Base-by-base conservation (phyloP, 1,284 basidiomycete species). In the Sanguinoderma infundibulare region DNA sequence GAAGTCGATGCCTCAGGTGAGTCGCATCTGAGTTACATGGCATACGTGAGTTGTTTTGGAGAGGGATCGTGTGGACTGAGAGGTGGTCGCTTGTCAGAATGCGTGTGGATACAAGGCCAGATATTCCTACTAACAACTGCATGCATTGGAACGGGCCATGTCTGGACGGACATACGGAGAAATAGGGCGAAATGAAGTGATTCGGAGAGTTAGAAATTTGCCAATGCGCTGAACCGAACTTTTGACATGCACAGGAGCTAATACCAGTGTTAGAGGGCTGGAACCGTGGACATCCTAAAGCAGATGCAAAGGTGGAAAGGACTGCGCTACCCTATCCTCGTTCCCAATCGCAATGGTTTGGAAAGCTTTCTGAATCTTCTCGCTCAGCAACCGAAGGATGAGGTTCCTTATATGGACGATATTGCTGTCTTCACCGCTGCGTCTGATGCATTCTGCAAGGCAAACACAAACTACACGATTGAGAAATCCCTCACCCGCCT, bases 341-440 rank as follows among this genome's bases (percentile, higher is more conserved):
- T 96, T 0, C 95, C 96, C 0, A 97, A 98, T 72, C 78, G 85
- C 70, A 88, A 87, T 60, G 94, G 94, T 0, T 80, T 96, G 22
- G 86, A 91, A 40, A 81, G 83, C 30, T 83, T 95, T 50, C 73
- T 93, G 40, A 71, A 79, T 2, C 74, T 89, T 8, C 81, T 90
- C 49, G 72, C 78, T 0, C 49, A 73, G 6, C 71, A 81, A 60
- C 65, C 70, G 15, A 79, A 79, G 24, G 59, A 60, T 14, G 65
- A 69, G 22, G 52, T 63, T 10, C 81, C 82, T 0, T 81, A 84
- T 0, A 88, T 93, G 0, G 86, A 95, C 71, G 96, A 98, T 74
- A 90, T 98, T 35, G 87, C 95, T 2, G 84, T 98, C 61, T 98
- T 98, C 76, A 90, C 93, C 10, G 90, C 94, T 0, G 94, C 95